A percentile compares a stretch with the other conserved stretches of the same genome.
Evolutionary conservation across 139 green algal genomes (phyloP).

Genomic region (Marvania coccoides): DNA sequence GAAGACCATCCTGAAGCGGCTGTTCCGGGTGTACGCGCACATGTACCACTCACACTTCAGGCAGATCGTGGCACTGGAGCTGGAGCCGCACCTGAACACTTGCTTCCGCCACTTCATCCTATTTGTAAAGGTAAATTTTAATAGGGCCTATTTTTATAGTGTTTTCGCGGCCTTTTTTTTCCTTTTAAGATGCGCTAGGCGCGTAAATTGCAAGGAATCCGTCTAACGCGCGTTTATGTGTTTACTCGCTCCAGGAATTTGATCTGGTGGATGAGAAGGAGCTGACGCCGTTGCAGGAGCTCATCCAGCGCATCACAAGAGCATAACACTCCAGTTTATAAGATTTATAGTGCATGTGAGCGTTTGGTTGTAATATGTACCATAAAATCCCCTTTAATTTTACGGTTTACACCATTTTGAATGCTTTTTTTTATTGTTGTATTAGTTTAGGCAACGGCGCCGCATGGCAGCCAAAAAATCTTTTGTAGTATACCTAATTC

Average conservation of each 20-base stretch:
- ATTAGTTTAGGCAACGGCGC: no score
- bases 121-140: slow-evolving; percentile 62
- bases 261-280: slow-evolving; percentile 88
- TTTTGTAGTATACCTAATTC: no score
- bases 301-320: slow-evolving; percentile 78
- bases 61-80: slow-evolving; percentile 54
- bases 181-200: no score
- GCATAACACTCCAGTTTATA: background rate
- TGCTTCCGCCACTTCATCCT: slow-evolving; percentile 99
- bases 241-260: slow-evolving; percentile 34
- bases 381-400: no score
- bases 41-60: slow-evolving; percentile 99
- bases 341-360: no score
- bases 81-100: slow-evolving; percentile 97
- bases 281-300: slow-evolving; percentile 84
- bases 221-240: no score
- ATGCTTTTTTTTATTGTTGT: no score
- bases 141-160: background rate
- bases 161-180: no score
- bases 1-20: slow-evolving; percentile 88
- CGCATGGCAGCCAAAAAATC: no score
- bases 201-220: background rate
- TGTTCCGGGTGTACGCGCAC: slow-evolving; percentile 99
- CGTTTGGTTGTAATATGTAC: no score
- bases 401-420: no score